Conservation (phyloP, 2,329 filamentous ascomycete genomes). For the Cladosporium austrohemisphaericum region DNA sequence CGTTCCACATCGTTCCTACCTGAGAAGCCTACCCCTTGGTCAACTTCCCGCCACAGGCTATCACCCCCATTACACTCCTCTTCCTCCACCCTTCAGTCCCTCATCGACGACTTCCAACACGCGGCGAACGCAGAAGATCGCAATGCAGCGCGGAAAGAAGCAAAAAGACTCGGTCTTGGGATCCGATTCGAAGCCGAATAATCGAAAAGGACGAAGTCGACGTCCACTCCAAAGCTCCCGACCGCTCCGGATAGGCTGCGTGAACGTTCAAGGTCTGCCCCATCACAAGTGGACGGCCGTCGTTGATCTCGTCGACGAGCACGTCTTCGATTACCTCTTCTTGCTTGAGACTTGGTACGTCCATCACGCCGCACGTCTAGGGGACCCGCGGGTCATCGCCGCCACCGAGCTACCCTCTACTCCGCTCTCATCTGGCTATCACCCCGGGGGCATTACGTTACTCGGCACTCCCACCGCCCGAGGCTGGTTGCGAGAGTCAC, state of each 20-base stretch:
- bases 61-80: too few relatives aligned
- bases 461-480: neutral
- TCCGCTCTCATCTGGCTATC: neutral
- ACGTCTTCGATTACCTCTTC: neutral
- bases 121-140: neutral
- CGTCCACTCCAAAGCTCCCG: neutral
- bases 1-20: too few relatives aligned
- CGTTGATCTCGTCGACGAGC: neutral
- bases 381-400: neutral
- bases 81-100: neutral
- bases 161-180: neutral
- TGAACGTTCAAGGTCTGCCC: neutral
- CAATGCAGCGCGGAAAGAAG: neutral
- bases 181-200: neutral
- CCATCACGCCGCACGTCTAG: neutral
- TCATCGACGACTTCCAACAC: neutral
- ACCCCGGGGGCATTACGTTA: neutral
- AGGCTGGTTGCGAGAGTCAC: neutral
- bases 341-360: neutral
- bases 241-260: neutral
- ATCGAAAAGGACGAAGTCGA: neutral
- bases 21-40: too few relatives aligned
- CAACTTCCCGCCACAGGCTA: too few relatives aligned
- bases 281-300: neutral
- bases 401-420: neutral